Percentiles rank a stretch among this genome's conserved stretches.
phyloP scores from a whole-genome alignment of 2,329 filamentous ascomycete species.

The Akanthomyces lecanii region DNA sequence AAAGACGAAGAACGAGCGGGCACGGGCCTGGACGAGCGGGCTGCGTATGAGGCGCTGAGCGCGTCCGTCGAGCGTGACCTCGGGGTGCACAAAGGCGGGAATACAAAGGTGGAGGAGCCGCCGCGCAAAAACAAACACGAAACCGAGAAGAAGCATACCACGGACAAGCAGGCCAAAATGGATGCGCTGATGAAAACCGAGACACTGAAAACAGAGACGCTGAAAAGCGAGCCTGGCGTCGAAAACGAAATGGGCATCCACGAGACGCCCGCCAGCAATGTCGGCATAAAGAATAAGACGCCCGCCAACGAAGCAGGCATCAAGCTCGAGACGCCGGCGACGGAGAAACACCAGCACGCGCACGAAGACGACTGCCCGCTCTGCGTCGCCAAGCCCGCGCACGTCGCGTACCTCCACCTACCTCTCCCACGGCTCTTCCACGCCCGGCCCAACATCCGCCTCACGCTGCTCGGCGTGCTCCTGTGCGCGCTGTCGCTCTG shows the following conservation, averaged over 20 bases:
- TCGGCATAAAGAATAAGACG: neutral
- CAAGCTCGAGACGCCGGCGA: neutral
- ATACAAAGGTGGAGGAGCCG: neutral
- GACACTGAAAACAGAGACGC: neutral
- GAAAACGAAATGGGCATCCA: no score
- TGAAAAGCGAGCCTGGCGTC: no score
- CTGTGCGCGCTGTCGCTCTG: constrained; percentile 45
- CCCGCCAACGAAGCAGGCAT: neutral
- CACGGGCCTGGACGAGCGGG: constrained; percentile 5
- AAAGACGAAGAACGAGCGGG: neutral
- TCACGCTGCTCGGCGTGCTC: constrained; percentile 46
- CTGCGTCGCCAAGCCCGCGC: constrained; percentile 2
- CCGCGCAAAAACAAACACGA: neutral
- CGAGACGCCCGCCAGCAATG: no score
- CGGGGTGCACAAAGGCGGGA: neutral
- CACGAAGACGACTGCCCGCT: constrained; percentile 6
- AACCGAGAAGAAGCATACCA: neutral
- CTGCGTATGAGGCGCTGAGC: constrained; percentile 10
- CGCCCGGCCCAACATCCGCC: constrained; percentile 34
- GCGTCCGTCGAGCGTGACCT: constrained; percentile 12
- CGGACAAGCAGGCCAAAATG: no score
- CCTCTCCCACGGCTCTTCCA: constrained; percentile 45
- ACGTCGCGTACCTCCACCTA: constrained; percentile 38
- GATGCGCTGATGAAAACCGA: neutral
- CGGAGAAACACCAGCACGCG: neutral